Evolutionary conservation across 257 asterid genomes (phyloP).

Genomic region (Fraxinus excelsior): DNA sequence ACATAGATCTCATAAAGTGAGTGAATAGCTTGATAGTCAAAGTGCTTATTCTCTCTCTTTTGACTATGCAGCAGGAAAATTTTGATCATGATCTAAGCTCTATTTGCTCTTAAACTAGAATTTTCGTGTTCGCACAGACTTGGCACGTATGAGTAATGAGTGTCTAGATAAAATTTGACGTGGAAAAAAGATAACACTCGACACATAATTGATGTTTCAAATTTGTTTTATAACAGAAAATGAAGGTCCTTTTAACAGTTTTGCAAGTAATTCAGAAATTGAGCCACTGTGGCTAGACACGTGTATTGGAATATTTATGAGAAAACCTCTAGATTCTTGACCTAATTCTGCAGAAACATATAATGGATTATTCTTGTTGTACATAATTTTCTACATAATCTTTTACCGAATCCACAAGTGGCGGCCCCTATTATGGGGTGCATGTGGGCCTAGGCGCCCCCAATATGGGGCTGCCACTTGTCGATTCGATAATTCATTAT

Average conservation of each 20-base stretch:
- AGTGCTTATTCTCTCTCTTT: background rate
- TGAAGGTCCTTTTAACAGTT: background rate
- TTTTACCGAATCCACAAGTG: too few relatives aligned
- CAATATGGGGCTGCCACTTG: too few relatives aligned
- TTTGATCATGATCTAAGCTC: background rate
- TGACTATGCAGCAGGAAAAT: background rate
- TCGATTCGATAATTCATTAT: too few relatives aligned
- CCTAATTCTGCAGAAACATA: background rate
- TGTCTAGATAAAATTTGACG: background rate
- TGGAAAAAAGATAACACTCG: background rate
- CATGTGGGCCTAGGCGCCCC: too few relatives aligned
- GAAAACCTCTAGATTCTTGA: background rate
- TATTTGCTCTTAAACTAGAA: background rate
- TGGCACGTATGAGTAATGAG: background rate
- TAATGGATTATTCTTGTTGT: too few relatives aligned
- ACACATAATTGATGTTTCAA: background rate
- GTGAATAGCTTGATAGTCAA: conserved; percentile 7
- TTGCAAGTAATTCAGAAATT: background rate
- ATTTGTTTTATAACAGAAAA: background rate
- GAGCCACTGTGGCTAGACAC: background rate
- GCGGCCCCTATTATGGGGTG: too few relatives aligned
- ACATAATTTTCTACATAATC: too few relatives aligned
- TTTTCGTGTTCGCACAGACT: background rate
- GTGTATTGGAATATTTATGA: background rate
- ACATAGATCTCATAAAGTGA: conserved; percentile 30